Evolutionary conservation across 1,284 basidiomycete species (phyloP), one percentile per base, ranked within the genome.

Genomic region (Wallemia mellicola): DNA sequence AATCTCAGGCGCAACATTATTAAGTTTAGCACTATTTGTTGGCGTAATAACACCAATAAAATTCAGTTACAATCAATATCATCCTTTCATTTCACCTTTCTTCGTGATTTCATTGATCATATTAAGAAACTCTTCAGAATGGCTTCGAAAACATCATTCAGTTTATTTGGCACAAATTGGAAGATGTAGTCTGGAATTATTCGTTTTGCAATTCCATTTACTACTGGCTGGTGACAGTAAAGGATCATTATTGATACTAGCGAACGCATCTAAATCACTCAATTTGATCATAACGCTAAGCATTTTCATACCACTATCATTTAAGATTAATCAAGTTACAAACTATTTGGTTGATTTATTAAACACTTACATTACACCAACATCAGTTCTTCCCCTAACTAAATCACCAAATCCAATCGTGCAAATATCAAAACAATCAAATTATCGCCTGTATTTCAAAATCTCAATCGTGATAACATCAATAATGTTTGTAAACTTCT

Each of bases 141-240:
- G 9, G 7, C 7, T 25, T 14, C 55, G 55, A 7, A 26, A 19
- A 26, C 24, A 24, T 24, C 25, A 28, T 25, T 57, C 25, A 15
- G 3, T 25, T 26, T 11, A 24, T 9, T 17, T 24, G 2, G 22
- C 28, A 25, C 54, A 28, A 7, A n/a, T 22, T 3, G 17, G 24
- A 38, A 62, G 25, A 57, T 57, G 57, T 60, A 85, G 82, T 2
- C 74, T 88, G 56, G 85, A 88, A 69, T 82, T 83, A 0, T 88
- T 86, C 68, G 82, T 89, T 66, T 78, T 88, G 63, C 85, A 91
- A 68, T 89, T 82, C 70, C 86, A 91, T 69, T 74, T 86, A 59
- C 89, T 86, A 83, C 75, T 91, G 33, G 86, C 83, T 0, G 83
- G 77, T 2, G 86, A 91, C 67, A 86, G 83, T 22, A 85, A 85